Evolutionary conservation across 306 rosid species (phyloP), one percentile per base, ranked within the genome.

Genomic region (Fragaria vesca): DNA sequence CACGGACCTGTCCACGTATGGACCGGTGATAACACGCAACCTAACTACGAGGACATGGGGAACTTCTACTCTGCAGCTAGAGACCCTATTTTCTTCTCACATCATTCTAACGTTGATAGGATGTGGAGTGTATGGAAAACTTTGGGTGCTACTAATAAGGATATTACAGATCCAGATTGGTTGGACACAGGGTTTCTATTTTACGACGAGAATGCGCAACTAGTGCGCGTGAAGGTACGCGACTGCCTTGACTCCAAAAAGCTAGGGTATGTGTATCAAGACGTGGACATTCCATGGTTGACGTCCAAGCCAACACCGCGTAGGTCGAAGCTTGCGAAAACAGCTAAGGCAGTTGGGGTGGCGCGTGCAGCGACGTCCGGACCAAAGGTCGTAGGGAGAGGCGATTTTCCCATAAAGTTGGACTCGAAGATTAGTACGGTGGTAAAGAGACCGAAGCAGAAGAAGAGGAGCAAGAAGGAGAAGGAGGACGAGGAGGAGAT

Each of bases 51-150:
- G 74, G 18, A 94, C 81, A 91, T 94, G 98, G 98, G 96, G 12
- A 85, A 60, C 62, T 89, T 94, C 81, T 92, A 94, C 74, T 80
- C 96, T 0, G 91, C 98, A 0, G 97, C 75, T 0, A 81, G 96
- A 18, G 98, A 94, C 47, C 97, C 98, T 3, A 81, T 91, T 47
- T 94, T 94, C 47, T 90, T 9, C 34, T n/a, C 81, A 17, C 96
- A 89, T 62, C 96, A 92, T 74, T 79, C 94, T 4, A 94, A 94
- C 52, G 45, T 90, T 0, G 98, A 94, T 68, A 78, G 98, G 40
- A 7, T 91, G 77, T 94, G 97, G 98, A 40, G 52, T 5, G 0
- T 92, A 1, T 94, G 98, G 98, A 91, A 90, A 65, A 85, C 83
- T 1, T n/a, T 93, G 0, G 93, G 87, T 1, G 83, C 52, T 3